phyloP scores from a whole-genome alignment of 176 grass and related monocot species.

The Avena insularis region DNA sequence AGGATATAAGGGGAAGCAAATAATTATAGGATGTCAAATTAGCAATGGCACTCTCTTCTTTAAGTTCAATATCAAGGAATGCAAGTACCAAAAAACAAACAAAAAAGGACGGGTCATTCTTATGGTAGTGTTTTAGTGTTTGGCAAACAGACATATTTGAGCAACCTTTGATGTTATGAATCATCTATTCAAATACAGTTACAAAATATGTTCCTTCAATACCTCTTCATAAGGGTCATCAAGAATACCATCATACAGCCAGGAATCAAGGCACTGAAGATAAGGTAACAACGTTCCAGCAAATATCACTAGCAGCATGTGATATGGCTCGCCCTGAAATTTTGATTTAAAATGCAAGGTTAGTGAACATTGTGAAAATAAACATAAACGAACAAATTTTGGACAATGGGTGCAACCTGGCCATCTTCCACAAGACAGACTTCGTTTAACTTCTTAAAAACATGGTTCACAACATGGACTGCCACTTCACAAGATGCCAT shows the following conservation, averaged over 20 bases:
- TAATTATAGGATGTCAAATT: neutral
- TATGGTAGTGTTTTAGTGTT: slow-evolving; percentile 7
- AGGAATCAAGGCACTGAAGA: slow-evolving; percentile 89
- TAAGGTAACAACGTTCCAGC: slow-evolving; percentile 84
- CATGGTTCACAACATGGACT: slow-evolving; percentile 76
- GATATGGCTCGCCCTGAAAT: slow-evolving; percentile 75
- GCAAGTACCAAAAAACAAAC: neutral
- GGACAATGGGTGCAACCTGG: slow-evolving; percentile 58
- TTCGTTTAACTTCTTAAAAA: slow-evolving; percentile 85
- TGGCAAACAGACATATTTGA: slow-evolving; percentile 9
- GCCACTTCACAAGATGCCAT: slow-evolving; percentile 62
- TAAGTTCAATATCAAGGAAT: neutral
- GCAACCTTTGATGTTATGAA: neutral
- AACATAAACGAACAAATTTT: slow-evolving; percentile 27
- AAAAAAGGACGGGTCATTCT: neutral
- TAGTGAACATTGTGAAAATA: slow-evolving; percentile 6
- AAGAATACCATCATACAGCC: slow-evolving; percentile 98
- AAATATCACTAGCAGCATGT: slow-evolving; percentile 88
- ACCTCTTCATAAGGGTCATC: slow-evolving; percentile 97
- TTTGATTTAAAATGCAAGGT: slow-evolving; percentile 38
- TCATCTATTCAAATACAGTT: neutral
- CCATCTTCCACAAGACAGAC: slow-evolving; percentile 89
- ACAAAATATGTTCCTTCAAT: slow-evolving; percentile 25
- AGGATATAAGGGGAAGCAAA: slow-evolving; percentile 1
- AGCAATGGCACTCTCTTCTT: neutral